Percentiles rank a stretch among this genome's conserved stretches.
phyloP scores from a whole-genome alignment of 305 asterid species.

The Fraxinus baroniana region DNA sequence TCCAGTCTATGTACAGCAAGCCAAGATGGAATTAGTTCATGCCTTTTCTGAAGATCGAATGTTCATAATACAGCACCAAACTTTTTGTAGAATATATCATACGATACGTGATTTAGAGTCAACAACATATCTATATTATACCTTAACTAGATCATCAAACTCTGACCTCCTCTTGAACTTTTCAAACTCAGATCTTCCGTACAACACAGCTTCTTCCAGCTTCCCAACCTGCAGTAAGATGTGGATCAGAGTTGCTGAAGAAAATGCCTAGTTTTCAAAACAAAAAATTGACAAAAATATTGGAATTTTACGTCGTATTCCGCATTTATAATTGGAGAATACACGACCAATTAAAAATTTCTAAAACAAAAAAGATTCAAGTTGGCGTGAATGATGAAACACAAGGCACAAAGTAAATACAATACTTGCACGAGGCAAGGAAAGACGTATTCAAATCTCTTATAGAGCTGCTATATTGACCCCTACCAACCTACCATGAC shows the following conservation, averaged over 20 bases:
- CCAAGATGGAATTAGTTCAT: neutral
- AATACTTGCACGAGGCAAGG: slow-evolving; percentile 12
- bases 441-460: neutral
- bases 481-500: neutral
- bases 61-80: neutral
- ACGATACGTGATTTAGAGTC: neutral
- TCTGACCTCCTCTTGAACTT: slow-evolving; percentile 57
- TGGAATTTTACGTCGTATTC: neutral
- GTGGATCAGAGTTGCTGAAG: slow-evolving; percentile 19
- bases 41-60: neutral
- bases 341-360: neutral
- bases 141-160: slow-evolving; percentile 70
- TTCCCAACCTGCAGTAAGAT: slow-evolving; percentile 49
- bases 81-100: neutral
- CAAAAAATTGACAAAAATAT: neutral
- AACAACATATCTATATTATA: slow-evolving; percentile 22
- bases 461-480: neutral
- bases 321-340: neutral
- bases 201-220: slow-evolving; percentile 66
- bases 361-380: neutral
- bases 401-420: neutral
- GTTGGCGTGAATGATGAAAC: neutral
- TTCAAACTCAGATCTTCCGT: slow-evolving; percentile 67
- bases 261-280: neutral
- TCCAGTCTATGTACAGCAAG: slow-evolving; percentile 3